These are phyloP conservation scores for Boletus insuetus DNA, from an alignment of 768 basidiomycete species.

Conservation along the genomic window DNA sequence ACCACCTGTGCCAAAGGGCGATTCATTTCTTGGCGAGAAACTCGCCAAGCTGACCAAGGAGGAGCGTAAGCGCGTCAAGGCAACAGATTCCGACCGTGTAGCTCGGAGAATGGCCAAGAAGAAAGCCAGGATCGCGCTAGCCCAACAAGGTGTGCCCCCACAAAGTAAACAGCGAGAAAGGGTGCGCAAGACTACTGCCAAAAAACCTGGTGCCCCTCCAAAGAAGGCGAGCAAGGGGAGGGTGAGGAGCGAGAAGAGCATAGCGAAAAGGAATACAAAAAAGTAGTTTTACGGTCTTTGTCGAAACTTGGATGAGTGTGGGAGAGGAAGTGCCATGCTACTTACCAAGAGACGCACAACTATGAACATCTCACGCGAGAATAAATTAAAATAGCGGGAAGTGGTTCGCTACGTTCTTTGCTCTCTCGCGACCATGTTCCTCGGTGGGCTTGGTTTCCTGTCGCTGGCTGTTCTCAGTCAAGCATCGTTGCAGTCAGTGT, in stretches of 20 bases:
- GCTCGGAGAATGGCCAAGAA: conserved; percentile 90
- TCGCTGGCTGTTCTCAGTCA: conserved; percentile 13
- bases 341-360: no score
- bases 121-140: conserved; percentile 60
- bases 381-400: neutral
- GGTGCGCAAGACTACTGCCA: conserved; percentile 40
- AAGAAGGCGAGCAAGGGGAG: conserved; percentile 41
- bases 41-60: conserved; percentile 78
- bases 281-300: conserved; percentile 35
- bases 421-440: conserved; percentile 5
- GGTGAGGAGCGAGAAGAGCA: conserved; percentile 52
- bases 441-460: conserved; percentile 12
- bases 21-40: conserved; percentile 77
- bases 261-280: conserved; percentile 55
- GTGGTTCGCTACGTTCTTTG: no score
- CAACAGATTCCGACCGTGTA: conserved; percentile 73
- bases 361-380: neutral
- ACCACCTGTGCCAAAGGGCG: conserved; percentile 59
- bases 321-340: no score
- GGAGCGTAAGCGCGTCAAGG: conserved; percentile 81
- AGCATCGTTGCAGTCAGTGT: conserved; percentile 22
- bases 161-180: conserved; percentile 46
- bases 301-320: no score
- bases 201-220: conserved; percentile 18
- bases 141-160: conserved; percentile 35